These are phyloP conservation scores for Gastrodia elata DNA, from an alignment of 106 monocot genomes.

Conservation along the genomic window DNA sequence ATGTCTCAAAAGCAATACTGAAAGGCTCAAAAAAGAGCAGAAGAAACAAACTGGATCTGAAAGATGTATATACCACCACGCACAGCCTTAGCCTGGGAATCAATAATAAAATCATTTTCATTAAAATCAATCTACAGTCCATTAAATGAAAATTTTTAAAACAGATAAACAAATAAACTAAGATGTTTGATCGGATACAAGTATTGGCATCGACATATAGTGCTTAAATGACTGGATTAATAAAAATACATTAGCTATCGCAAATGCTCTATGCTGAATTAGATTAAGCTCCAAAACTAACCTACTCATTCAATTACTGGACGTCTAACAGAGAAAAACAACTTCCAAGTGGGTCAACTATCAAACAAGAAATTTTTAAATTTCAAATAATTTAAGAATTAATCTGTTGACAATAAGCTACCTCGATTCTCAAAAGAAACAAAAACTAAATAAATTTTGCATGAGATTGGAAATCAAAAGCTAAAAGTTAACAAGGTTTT, in stretches of 20 bases:
- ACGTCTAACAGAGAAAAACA: not conserved
- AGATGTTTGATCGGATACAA: not conserved
- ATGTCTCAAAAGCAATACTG: slow-evolving; percentile 88
- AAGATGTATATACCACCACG: slow-evolving; percentile 36
- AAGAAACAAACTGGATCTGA: slow-evolving; percentile 52
- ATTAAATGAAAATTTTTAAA: not conserved
- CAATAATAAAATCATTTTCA: not conserved
- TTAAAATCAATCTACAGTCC: not conserved
- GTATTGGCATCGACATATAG: not conserved
- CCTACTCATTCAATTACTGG: not conserved
- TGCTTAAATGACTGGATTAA: not conserved
- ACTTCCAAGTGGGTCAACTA: not conserved
- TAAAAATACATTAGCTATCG: not conserved
- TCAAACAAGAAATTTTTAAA: not conserved
- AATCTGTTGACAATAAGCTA: not conserved
- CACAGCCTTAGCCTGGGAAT: slow-evolving; percentile 72
- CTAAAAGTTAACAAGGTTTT: not conserved
- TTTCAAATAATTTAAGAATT: not conserved
- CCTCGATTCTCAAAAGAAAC: not conserved
- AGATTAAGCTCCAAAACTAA: not conserved
- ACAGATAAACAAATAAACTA: not conserved
- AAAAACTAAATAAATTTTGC: not conserved
- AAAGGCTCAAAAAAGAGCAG: slow-evolving; percentile 86
- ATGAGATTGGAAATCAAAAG: not conserved
- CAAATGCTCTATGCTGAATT: not conserved